Evolutionary conservation across 192 early-diverging fungal genomes (phyloP).

Genomic region (Backusella psychrophila): DNA sequence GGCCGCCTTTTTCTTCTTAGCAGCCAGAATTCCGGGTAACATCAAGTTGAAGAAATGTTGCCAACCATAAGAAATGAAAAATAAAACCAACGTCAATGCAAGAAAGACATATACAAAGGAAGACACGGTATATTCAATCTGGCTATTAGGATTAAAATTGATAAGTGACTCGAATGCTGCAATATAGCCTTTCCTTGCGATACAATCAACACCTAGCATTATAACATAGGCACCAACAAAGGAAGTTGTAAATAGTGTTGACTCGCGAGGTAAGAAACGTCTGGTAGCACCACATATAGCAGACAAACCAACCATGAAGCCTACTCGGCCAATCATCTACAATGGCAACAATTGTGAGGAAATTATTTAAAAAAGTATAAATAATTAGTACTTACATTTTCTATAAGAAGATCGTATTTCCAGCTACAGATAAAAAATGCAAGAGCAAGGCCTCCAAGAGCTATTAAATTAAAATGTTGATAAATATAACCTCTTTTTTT

Average conservation of each 20-base stretch:
- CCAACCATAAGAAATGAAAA: conserved; percentile 9
- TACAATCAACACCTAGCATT: background rate
- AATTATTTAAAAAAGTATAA: background rate
- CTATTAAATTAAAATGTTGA: background rate
- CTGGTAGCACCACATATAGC: background rate
- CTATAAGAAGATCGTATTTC: conserved; percentile 25
- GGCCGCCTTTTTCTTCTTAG: no score
- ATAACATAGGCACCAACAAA: background rate
- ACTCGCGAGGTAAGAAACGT: background rate
- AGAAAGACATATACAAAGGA: background rate
- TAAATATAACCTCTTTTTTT: background rate
- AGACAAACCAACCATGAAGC: background rate
- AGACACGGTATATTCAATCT: background rate
- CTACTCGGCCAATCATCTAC: background rate
- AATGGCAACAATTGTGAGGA: background rate
- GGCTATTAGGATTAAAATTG: background rate
- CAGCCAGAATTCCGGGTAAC: background rate
- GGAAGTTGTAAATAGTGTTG: background rate
- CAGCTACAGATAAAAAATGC: conserved; percentile 24
- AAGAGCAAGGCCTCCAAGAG: conserved; percentile 30
- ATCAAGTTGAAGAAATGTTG: background rate
- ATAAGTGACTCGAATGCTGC: background rate
- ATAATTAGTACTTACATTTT: background rate
- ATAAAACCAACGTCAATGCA: conserved; percentile 10
- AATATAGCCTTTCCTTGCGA: background rate